Conservation (phyloP, 2,329 filamentous ascomycete genomes). For the Colletotrichum horii region DNA sequence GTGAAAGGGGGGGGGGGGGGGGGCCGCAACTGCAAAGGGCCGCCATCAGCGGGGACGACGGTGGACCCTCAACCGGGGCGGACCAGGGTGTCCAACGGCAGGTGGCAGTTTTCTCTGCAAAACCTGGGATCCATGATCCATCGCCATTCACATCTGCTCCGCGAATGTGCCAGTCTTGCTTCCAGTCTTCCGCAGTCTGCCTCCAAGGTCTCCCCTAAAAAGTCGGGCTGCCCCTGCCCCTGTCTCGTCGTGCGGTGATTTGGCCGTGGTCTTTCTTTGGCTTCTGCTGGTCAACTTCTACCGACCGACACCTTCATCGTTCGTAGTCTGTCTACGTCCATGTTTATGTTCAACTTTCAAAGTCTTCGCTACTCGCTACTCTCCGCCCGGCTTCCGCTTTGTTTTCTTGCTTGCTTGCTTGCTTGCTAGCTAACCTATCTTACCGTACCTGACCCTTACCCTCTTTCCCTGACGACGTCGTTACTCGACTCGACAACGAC, state of each 20-base stretch:
- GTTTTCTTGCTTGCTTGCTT: not conserved
- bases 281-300: not conserved
- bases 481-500: not conserved
- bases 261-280: not conserved
- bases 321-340: not conserved
- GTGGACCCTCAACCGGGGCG: not conserved
- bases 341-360: not conserved
- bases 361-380: not conserved
- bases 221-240: not conserved
- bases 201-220: not conserved
- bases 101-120: slow-evolving; percentile 1
- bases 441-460: not conserved
- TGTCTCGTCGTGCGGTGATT: not conserved
- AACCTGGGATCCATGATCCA: not conserved
- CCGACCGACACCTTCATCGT: not conserved
- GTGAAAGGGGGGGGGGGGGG: not conserved
- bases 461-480: not conserved
- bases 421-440: not conserved
- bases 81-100: slow-evolving; percentile 7
- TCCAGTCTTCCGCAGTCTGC: not conserved
- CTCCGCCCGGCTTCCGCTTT: not conserved
- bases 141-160: not conserved
- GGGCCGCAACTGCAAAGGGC: not conserved
- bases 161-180: not conserved
- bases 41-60: not conserved